Evolutionary conservation across 1,284 basidiomycete species (phyloP), one percentile per base, ranked within the genome.

Genomic region (Tilletia setariae): DNA sequence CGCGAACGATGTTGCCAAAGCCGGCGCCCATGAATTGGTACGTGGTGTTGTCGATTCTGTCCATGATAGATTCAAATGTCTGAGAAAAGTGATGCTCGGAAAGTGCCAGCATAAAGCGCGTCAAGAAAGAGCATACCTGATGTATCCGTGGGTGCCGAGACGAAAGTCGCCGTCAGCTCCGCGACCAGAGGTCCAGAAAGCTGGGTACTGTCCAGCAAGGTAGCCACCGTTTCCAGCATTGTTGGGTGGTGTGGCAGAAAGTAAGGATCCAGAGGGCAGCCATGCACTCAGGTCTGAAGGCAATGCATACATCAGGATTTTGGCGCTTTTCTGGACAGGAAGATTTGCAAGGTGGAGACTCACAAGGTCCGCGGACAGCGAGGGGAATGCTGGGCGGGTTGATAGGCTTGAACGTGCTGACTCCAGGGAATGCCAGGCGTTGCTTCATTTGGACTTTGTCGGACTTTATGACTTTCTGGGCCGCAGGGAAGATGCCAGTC

Each of bases 21-120:
- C 74, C 77, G 42, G 77, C 72, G 62, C 78, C 78, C 76, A 79
- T 77, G 76, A 77, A 80, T 42, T 80, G 74, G 63, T 79, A 79
- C 19, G 76, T 77, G 59, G 67, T 68, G 25, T 72, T 72, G 70
- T 80, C 75, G 56, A 80, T 68, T 21, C 76, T 61, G 56, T 40
- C 2, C 1, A 35, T 19, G 15, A 40, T 8, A 32, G 56, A 61
- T 21, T 35, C 56, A 7, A 49, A 4, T 49, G 46, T 49, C 19
- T 19, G 43, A 40, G 35, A 40, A 4, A 4, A 40, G 35, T 40
- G 6, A 40, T 40, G 35, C 35, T 11, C 11, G 4, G 35, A 40
- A n/a, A n/a, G n/a, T n/a, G n/a, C n/a, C n/a, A n/a, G n/a, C n/a
- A n/a, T n/a, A n/a, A n/a, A n/a, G n/a, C n/a, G n/a, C n/a, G n/a